Evolutionary conservation across 805 yeast species (phyloP), one percentile per base, ranked within the genome.

Genomic region (Pichia membranifaciens): DNA sequence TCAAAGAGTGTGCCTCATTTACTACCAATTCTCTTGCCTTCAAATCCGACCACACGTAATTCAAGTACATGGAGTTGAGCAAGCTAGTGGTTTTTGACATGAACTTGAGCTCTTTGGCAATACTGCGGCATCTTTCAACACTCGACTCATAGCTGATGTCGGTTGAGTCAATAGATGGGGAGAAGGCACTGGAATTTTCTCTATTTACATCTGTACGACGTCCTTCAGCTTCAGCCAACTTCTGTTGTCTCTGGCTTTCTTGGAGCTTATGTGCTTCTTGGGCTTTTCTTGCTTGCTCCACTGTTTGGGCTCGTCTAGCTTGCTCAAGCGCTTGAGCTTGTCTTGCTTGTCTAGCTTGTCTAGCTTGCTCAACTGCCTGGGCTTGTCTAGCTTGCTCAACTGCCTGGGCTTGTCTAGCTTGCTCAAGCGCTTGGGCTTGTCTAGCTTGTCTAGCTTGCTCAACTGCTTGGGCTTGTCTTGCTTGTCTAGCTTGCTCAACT

Each of bases 21-120:
- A 41, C 31, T 10, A 46, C 16, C 16, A 20, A 8, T 6, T 28
- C 29, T 37, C 49, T 41, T 18, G 43, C 42, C 9, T 41, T 29
- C 16, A 37, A 17, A 41, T 46, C 49, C 3, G 31, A 16, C 31
- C 2, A 5, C 12, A 41, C 34, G 25, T 20, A 37, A 7, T n/a
- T 23, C 17, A 9, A 25, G 20, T 46, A 46, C 29, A 25, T 25
- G 29, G 10, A 8, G 10, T 25, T 25, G 10, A 25, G 10, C 10
- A 25, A 25, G 10, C 10, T 7, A 10, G 29, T 8, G 7, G 29
- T 25, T 25, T 7, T 25, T 25, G 29, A 7, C 29, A 25, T 25
- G 10, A 25, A 21, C n/a, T 42, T 18, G 22, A 36, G 9, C 21
- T 46, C 46, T 15, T 34, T 37, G 2, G 37, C 15, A 29, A 43